phyloP scores from a whole-genome alignment of 2,329 filamentous ascomycete species.

The Fusarium nisikadoi region DNA sequence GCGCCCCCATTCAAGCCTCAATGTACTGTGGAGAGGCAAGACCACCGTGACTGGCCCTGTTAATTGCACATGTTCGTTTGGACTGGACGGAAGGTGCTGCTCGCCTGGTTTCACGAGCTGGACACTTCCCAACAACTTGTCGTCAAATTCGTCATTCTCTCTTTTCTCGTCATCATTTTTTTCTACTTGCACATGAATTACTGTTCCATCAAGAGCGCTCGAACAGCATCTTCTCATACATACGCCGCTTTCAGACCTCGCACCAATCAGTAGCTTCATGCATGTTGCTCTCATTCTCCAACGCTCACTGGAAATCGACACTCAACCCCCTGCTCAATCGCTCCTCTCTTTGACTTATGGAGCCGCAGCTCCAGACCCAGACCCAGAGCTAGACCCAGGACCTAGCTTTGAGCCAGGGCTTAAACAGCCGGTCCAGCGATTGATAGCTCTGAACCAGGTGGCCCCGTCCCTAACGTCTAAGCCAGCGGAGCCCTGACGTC shows the following conservation, averaged over 20 bases:
- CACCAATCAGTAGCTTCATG: slow-evolving; percentile 30
- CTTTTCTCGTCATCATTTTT: neutral
- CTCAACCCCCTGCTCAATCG: slow-evolving; percentile 19
- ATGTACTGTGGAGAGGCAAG: slow-evolving; percentile 3
- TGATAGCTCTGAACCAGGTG: slow-evolving; percentile 22
- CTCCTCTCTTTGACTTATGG: slow-evolving; percentile 20
- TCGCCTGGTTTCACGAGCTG: slow-evolving; percentile 3
- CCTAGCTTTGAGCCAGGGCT: slow-evolving; percentile 12
- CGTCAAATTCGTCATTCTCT: neutral
- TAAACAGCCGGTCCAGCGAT: slow-evolving; percentile 8
- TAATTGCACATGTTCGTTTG: slow-evolving; percentile 17
- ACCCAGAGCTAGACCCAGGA: neutral
- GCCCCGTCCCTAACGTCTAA: slow-evolving; percentile 22
- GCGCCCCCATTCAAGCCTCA: slow-evolving; percentile 15
- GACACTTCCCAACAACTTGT: neutral
- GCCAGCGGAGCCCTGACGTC: slow-evolving; percentile 47
- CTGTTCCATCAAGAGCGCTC: neutral
- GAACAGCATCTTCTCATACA: neutral
- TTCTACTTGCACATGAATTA: neutral
- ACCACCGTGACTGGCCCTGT: slow-evolving; percentile 1
- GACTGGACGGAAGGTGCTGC: slow-evolving; percentile 4
- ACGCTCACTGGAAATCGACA: slow-evolving; percentile 12
- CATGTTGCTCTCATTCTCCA: slow-evolving; percentile 7
- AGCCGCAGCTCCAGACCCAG: slow-evolving; percentile 17
- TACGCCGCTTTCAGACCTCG: slow-evolving; percentile 2